phyloP scores from a whole-genome alignment of 805 yeast genomes.

The Ogataea methylovora region DNA sequence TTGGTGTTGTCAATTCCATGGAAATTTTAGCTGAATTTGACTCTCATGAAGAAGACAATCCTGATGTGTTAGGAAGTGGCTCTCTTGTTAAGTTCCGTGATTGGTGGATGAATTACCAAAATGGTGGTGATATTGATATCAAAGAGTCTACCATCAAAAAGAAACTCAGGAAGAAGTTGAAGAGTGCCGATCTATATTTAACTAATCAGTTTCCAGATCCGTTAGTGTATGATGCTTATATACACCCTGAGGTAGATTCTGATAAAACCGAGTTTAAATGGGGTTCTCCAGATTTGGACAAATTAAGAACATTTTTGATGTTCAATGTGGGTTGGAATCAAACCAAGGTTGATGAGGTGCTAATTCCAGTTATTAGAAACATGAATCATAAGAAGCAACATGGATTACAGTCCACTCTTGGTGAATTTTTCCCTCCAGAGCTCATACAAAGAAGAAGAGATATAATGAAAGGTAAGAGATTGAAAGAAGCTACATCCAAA shows the following conservation, averaged over 20 bases:
- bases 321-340: conserved; percentile 74
- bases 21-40: conserved; percentile 85
- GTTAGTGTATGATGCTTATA: conserved; percentile 66
- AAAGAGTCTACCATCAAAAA: conserved; percentile 43
- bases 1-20: conserved; percentile 91
- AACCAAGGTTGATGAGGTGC: conserved; percentile 67
- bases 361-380: conserved; percentile 78
- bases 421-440: conserved; percentile 63
- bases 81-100: conserved; percentile 30
- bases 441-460: conserved; percentile 39
- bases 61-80: conserved; percentile 4
- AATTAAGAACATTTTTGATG: conserved; percentile 62
- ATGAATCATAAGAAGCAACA: conserved; percentile 55
- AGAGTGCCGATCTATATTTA: conserved; percentile 43
- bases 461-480: conserved; percentile 49
- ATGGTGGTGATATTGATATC: conserved; percentile 29
- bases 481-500: conserved; percentile 49
- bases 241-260: conserved; percentile 74
- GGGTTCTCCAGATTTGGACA: conserved; percentile 86
- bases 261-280: conserved; percentile 75
- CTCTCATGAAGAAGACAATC: conserved; percentile 5
- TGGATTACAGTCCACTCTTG: conserved; percentile 51
- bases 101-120: conserved; percentile 53
- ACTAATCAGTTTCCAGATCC: conserved; percentile 64
- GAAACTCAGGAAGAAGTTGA: conserved; percentile 49